Evolutionary conservation across 2,329 filamentous ascomycete species (phyloP), one percentile per base, ranked within the genome.

Genomic region (Venturia oleaginea): DNA sequence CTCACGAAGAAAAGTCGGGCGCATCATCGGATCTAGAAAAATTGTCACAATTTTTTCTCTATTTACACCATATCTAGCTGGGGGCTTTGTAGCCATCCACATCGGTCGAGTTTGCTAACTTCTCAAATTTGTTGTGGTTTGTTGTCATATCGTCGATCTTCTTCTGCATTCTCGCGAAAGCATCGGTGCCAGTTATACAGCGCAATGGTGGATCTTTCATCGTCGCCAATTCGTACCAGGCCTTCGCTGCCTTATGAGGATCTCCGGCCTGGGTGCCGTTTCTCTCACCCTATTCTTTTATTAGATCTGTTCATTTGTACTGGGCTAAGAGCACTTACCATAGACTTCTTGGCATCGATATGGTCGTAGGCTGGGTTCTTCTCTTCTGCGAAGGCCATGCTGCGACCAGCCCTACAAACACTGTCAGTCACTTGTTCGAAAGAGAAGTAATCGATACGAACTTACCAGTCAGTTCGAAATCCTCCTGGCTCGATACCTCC

Each of bases 151-250:
- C 71, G 54, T 84, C 78, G 27, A 84, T 75, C 73, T 84, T 85
- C 0, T 72, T 69, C 67, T 75, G 80, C 27, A 86, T 78, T 4
- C 67, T 73, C 1, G 70, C 68, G 70, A 80, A 84, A 0, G 81
- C 80, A 71, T 85, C 83, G 0, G 76, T 81, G 0, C 83, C 83
- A 13, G 86, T 74, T 0, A 82, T 76, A 17, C 82, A 77, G 37
- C 83, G 74, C 8, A 85, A 68, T 3, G 83, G 83, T 3, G 80
- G 81, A 17, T 83, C 77, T 15, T 80, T 69, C 76, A 81, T 78
- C 43, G 78, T 75, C 0, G 81, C 82, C 19, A 86, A 69, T 62
- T 85, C 80, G 67, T 84, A 83, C 73, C 84, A 83, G 0, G 77
- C 76, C 27, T 77, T 72, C 1, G 79, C 80, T 2, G 76, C 82